A percentile compares a stretch with the other conserved stretches of the same genome.
These are phyloP conservation scores for Papiliotrema flavescens DNA, from an alignment of 1,284 basidiomycete genomes.

Conservation along the genomic window DNA sequence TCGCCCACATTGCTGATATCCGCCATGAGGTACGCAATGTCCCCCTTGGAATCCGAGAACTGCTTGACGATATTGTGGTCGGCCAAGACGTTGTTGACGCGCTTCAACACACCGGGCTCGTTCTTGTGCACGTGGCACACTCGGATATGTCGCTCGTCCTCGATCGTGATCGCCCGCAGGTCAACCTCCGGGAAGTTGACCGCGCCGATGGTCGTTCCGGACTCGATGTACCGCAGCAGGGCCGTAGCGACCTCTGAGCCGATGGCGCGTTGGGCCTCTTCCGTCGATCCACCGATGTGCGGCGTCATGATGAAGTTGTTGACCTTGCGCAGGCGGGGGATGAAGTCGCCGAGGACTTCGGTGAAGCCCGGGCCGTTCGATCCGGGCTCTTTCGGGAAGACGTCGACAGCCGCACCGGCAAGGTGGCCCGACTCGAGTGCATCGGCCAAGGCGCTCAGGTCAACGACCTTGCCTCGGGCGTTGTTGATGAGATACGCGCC, in stretches of 20 bases:
- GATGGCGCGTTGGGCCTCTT: constrained; percentile 97
- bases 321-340: constrained; percentile 65
- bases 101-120: constrained; percentile 92
- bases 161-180: constrained; percentile 78
- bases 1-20: constrained; percentile 90
- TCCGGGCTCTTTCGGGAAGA: constrained; percentile 89
- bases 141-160: constrained; percentile 78
- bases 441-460: constrained; percentile 83
- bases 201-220: constrained; percentile 82
- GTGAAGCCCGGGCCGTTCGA: constrained; percentile 82
- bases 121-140: constrained; percentile 97
- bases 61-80: constrained; percentile 99
- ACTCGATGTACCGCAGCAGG: constrained; percentile 85
- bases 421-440: constrained; percentile 80
- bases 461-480: constrained; percentile 89
- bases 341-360: constrained; percentile 78
- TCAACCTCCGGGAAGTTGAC: constrained; percentile 99
- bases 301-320: constrained; percentile 94
- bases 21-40: constrained; percentile 79
- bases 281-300: constrained; percentile 97
- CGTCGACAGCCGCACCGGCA: constrained; percentile 91
- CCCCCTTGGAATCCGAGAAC: constrained; percentile 93
- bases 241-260: constrained; percentile 90
- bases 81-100: constrained; percentile 87
- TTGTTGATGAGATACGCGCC: constrained; percentile 98